phyloP scores from a whole-genome alignment of 2,329 filamentous ascomycete genomes.

The Pseudophaeomoniella oleicola region DNA sequence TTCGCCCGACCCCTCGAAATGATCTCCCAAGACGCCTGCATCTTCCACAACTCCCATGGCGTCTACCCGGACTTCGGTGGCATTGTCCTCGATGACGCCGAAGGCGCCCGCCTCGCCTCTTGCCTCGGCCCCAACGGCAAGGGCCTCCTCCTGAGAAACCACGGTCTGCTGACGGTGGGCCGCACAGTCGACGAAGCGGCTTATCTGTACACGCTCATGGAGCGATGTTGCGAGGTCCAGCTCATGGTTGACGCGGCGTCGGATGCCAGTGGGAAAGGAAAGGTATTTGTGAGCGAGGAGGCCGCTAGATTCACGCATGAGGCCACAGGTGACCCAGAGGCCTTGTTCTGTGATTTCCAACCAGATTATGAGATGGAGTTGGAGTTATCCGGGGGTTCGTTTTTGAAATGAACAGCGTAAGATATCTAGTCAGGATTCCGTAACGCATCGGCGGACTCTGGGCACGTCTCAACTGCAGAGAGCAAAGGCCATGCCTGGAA shows the following conservation, averaged over 20 bases:
- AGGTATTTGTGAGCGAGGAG: slow-evolving; percentile 13
- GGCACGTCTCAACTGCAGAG: no score
- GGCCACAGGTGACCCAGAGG: slow-evolving; percentile 20
- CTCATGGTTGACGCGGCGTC: slow-evolving; percentile 23
- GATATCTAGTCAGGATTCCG: no score
- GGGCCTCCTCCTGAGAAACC: slow-evolving; percentile 39
- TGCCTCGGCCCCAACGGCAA: slow-evolving; percentile 32
- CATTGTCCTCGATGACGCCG: slow-evolving; percentile 37
- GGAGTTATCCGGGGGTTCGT: background rate
- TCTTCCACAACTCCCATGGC: slow-evolving; percentile 21
- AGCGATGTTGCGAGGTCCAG: slow-evolving; percentile 22
- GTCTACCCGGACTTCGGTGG: slow-evolving; percentile 36
- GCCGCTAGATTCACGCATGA: slow-evolving; percentile 12
- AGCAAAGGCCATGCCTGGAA: no score
- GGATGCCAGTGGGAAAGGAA: slow-evolving; percentile 15
- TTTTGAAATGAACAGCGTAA: background rate
- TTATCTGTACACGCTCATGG: slow-evolving; percentile 32
- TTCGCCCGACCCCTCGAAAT: slow-evolving; percentile 32
- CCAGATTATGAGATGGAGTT: background rate
- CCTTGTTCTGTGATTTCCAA: background rate
- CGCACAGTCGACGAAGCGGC: slow-evolving; percentile 35
- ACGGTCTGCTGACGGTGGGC: slow-evolving; percentile 39
- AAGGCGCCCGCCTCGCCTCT: slow-evolving; percentile 34
- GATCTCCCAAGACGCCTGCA: slow-evolving; percentile 32
- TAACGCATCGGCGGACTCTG: no score